Evolutionary conservation across 106 monocot species (phyloP).

Genomic region (Allium fistulosum): DNA sequence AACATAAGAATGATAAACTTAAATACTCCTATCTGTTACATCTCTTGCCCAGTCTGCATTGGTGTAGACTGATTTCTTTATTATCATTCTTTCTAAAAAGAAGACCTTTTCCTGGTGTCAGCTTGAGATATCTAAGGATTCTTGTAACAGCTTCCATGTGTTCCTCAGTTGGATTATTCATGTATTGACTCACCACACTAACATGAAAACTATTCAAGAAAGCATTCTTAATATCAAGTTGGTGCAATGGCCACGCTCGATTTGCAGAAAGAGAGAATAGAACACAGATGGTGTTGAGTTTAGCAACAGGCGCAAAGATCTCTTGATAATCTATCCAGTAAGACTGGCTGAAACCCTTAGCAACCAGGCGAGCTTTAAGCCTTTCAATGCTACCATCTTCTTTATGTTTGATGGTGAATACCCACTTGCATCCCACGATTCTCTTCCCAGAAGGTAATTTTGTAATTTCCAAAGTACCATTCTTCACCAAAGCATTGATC

Average conservation of each 20-base stretch:
- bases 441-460: not conserved
- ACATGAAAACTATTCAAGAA: not conserved
- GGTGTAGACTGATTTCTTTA: not conserved
- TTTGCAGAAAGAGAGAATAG: conserved; percentile 1
- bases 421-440: not conserved
- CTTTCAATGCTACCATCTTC: conserved; percentile 4
- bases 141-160: too few relatives aligned
- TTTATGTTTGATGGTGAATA: not conserved
- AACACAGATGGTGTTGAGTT: conserved; percentile 2
- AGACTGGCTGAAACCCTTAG: not conserved
- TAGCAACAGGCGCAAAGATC: conserved; percentile 2
- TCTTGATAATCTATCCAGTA: conserved; percentile 7
- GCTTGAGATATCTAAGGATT: conserved; percentile 2
- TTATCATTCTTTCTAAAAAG: not conserved
- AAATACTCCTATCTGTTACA: not conserved
- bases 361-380: not conserved
- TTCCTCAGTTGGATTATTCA: too few relatives aligned
- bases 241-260: not conserved
- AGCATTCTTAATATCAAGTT: not conserved
- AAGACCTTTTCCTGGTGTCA: not conserved
- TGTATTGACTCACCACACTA: not conserved
- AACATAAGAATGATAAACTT: not conserved
- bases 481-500: conserved; percentile 7
- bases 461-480: not conserved
- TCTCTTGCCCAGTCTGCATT: not conserved